Percentiles rank a stretch among this genome's conserved stretches.
Conservation (phyloP, 192 early-diverging fungal species). For the Entomortierella parvispora region DNA sequence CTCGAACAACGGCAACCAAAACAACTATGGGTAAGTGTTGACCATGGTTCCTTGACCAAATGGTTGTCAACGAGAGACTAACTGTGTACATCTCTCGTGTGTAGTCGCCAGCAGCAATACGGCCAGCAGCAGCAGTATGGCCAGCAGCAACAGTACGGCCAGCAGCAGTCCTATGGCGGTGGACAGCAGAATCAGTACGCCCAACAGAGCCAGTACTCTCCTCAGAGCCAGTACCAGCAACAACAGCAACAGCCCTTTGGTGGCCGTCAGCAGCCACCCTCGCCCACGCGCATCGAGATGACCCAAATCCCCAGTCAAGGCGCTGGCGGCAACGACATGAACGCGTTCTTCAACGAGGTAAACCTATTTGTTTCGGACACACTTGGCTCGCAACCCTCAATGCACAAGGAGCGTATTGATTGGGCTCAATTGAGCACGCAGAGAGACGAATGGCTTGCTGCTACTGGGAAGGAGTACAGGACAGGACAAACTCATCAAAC, state of each 20-base stretch:
- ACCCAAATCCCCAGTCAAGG: conserved; percentile 20
- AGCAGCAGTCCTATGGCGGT: conserved; percentile 15
- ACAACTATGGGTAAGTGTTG: not conserved
- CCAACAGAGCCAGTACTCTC: conserved; percentile 36
- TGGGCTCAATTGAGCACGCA: not conserved
- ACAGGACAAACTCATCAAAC: no score
- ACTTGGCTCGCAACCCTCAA: no score
- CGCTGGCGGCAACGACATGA: conserved; percentile 28
- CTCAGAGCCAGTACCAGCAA: no score
- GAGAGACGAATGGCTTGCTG: no score
- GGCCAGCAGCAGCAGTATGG: conserved; percentile 10
- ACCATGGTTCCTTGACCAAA: not conserved
- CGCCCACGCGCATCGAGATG: conserved; percentile 43
- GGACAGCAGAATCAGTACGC: conserved; percentile 20
- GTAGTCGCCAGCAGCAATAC: conserved; percentile 16
- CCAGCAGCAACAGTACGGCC: not conserved
- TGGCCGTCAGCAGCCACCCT: conserved; percentile 21
- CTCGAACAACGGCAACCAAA: no score
- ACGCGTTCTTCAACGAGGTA: conserved; percentile 51
- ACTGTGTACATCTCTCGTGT: not conserved
- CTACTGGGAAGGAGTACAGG: no score
- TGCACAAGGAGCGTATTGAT: no score
- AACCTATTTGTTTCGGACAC: not conserved
- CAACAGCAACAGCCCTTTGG: conserved; percentile 31
- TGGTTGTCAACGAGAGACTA: conserved; percentile 3